Evolutionary conservation across 1,284 basidiomycete genomes (phyloP).

Genomic region (Entoloma clypeatum): DNA sequence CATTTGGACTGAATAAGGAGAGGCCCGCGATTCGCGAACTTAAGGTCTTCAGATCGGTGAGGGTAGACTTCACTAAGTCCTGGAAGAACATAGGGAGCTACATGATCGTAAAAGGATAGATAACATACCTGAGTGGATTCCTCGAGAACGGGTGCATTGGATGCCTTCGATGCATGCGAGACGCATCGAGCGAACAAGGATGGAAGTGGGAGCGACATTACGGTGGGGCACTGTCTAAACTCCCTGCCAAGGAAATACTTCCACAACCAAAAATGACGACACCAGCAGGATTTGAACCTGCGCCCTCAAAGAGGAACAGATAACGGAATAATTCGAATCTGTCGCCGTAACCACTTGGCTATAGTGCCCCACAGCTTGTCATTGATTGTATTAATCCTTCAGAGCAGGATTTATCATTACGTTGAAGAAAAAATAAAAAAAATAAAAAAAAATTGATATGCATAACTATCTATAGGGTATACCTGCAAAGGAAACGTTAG

Average conservation of each 20-base stretch:
- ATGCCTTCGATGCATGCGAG: slow-evolving; percentile 25
- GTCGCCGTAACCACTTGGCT: slow-evolving; percentile 46
- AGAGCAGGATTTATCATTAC: too few relatives aligned
- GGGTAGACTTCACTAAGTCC: slow-evolving; percentile 54
- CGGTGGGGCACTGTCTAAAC: too few relatives aligned
- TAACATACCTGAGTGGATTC: slow-evolving; percentile 32
- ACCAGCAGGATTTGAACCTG: slow-evolving; percentile 22
- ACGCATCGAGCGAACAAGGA: slow-evolving; percentile 27
- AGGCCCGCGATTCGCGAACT: slow-evolving; percentile 52
- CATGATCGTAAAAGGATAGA: background rate
- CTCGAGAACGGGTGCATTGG: slow-evolving; percentile 25
- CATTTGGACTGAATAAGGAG: slow-evolving; percentile 84
- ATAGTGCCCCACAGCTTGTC: too few relatives aligned
- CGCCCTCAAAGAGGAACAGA: slow-evolving; percentile 30
- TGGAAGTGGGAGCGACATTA: slow-evolving; percentile 28
- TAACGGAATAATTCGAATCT: slow-evolving; percentile 30
- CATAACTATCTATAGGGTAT: slow-evolving; percentile 36
- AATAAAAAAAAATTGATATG: background rate
- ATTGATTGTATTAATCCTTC: background rate
- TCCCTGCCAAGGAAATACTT: slow-evolving; percentile 7
- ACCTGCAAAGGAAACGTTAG: slow-evolving; percentile 24
- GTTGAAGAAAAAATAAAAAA: background rate
- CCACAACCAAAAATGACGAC: slow-evolving; percentile 24
- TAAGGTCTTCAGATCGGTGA: slow-evolving; percentile 51
- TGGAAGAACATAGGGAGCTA: slow-evolving; percentile 25